A percentile compares a stretch with the other conserved stretches of the same genome.
phyloP scores from a whole-genome alignment of 805 yeast genomes.

The Wickerhamia fluorescens region DNA sequence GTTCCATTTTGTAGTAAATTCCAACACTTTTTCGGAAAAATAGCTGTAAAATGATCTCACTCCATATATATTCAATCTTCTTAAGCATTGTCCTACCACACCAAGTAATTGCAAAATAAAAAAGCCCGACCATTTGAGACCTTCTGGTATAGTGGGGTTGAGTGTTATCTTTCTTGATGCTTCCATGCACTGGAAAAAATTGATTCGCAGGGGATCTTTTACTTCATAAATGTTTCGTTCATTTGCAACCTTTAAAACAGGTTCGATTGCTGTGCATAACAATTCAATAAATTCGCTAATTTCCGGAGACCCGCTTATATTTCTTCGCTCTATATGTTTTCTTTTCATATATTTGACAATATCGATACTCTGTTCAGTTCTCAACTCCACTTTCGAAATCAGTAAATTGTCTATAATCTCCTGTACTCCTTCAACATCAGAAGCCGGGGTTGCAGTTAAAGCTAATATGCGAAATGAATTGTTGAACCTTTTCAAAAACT shows the following conservation, averaged over 20 bases:
- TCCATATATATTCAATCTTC: conserved; percentile 76
- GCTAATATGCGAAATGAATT: conserved; percentile 68
- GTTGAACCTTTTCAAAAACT: conserved; percentile 51
- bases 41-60: conserved; percentile 66
- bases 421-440: conserved; percentile 83
- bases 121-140: conserved; percentile 66
- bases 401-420: conserved; percentile 65
- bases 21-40: conserved; percentile 50
- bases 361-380: conserved; percentile 82
- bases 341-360: conserved; percentile 70
- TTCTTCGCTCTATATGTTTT: conserved; percentile 53
- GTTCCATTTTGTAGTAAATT: conserved; percentile 52
- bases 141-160: conserved; percentile 55
- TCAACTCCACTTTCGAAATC: conserved; percentile 72
- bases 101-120: conserved; percentile 56
- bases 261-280: conserved; percentile 58
- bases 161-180: conserved; percentile 51
- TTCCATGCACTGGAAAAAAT: conserved; percentile 65
- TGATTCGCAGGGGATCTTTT: conserved; percentile 59
- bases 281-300: conserved; percentile 49
- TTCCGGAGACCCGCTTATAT: conserved; percentile 47
- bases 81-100: conserved; percentile 64
- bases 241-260: conserved; percentile 57
- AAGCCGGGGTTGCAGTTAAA: conserved; percentile 93
- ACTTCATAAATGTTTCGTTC: conserved; percentile 56